phyloP scores from a whole-genome alignment of 805 yeast species.

The Starmerella gropengiesseri region DNA sequence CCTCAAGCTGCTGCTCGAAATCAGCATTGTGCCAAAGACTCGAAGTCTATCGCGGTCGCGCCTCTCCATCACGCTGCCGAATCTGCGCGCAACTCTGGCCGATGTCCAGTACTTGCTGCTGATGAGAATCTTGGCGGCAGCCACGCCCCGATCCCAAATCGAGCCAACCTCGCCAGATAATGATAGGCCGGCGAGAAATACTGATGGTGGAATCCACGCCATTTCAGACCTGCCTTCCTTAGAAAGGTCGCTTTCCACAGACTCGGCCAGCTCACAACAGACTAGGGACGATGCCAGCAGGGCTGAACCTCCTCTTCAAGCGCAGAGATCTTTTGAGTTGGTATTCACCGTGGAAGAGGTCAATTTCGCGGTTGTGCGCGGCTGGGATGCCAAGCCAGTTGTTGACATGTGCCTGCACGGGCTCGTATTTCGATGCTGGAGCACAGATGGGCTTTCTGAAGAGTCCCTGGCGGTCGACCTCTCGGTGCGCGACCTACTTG shows the following conservation, averaged over 20 bases:
- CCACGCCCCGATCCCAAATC: conserved; percentile 51
- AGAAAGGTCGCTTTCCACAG: too few species aligned
- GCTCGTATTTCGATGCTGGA: conserved; percentile 49
- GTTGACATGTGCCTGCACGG: conserved; percentile 63
- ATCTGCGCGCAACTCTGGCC: conserved; percentile 57
- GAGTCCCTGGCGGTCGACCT: conserved; percentile 57
- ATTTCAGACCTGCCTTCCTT: too few species aligned
- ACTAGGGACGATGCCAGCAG: conserved; percentile 17
- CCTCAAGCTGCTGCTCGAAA: conserved; percentile 60
- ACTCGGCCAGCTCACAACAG: too few species aligned
- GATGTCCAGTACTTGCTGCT: conserved; percentile 85
- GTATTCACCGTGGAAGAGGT: conserved; percentile 57
- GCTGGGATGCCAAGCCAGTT: conserved; percentile 58
- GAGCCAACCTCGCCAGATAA: too few species aligned
- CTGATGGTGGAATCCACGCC: too few species aligned
- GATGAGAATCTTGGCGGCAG: conserved; percentile 62
- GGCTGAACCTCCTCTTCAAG: neutral
- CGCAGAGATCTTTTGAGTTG: conserved; percentile 63
- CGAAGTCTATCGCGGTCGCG: conserved; percentile 58
- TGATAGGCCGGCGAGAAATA: too few species aligned
- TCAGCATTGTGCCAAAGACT: conserved; percentile 79
- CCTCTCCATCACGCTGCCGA: conserved; percentile 68
- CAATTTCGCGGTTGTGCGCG: conserved; percentile 52
- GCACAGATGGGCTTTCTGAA: conserved; percentile 31
- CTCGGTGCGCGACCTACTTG: conserved; percentile 49